Evolutionary conservation across 352 stramenopile species (phyloP), one percentile per base, ranked within the genome.

Genomic region (Globisporangium cederbergense): DNA sequence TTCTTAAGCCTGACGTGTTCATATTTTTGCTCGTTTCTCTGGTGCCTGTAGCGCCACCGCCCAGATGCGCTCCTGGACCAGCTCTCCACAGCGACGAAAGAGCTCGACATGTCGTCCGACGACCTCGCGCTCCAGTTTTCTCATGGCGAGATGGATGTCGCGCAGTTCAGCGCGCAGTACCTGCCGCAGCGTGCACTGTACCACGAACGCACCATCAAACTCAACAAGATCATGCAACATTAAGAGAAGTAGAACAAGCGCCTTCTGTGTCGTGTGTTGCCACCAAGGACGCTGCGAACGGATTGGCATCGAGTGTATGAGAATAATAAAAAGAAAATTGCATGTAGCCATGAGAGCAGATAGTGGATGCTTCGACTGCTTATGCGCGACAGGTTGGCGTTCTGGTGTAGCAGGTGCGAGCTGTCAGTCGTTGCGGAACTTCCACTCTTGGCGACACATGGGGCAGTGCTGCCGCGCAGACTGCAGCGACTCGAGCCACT

Each of bases 371-470:
- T 4, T 4, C 42, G 42, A 22, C 36, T 42, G 0, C 9, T 9
- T 14, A 3, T 56, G 46, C 34, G 46, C 49, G 60, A 42, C 30
- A 38, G 54, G 16, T 14, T 14, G 50, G 16, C 7, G 32, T 10
- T 8, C 18, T 45, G 9, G 0, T 18, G 51, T 7, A 57, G 50
- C 25, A 5, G 16, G 36, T 2, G 10, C 38, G 13, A 16, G 22
- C 3, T 0, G 13, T 68, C 40, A 68, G 40, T 68, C 63, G 56
- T 81, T 86, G 47, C 85, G 76, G 75, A 94, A 96, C 64, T 88
- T 79, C 88, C 88, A 96, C 58, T 95, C 81, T 56, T 95, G 83
- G 11, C 90, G 83, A 61, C 90, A 97, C 87, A 97, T 91, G 42
- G 90, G 90, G 65, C 90, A 97, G 64, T 94, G 83, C 68, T 96